Evolutionary conservation across 306 rosid genomes (phyloP).

Genomic region (Trifolium repens): DNA sequence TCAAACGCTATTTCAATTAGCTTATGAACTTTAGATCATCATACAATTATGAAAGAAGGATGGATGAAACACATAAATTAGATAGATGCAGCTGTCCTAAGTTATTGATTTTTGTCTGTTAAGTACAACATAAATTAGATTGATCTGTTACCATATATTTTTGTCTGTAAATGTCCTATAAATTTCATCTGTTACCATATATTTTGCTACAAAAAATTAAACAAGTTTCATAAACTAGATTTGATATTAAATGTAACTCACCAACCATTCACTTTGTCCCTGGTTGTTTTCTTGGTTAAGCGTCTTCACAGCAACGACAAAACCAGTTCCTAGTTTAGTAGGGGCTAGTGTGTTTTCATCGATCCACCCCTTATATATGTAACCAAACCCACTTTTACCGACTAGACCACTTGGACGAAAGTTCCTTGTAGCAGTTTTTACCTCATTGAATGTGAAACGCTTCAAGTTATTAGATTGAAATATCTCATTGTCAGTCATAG

Average conservation of each 20-base stretch:
- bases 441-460: slow-evolving; percentile 66
- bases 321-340: not conserved
- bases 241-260: slow-evolving; percentile 46
- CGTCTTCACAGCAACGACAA: slow-evolving; percentile 51
- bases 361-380: no score
- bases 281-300: slow-evolving; percentile 75
- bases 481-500: not conserved
- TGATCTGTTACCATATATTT: no score
- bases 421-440: slow-evolving; percentile 82
- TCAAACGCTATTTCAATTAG: no score
- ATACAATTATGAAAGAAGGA: no score
- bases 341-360: slow-evolving; percentile 60
- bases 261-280: slow-evolving; percentile 96
- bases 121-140: no score
- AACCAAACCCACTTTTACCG: no score
- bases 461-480: slow-evolving; percentile 72
- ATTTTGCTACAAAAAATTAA: no score
- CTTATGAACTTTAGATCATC: no score
- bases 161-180: no score
- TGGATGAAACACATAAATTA: no score
- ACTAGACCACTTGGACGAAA: slow-evolving; percentile 67
- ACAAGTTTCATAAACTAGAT: not conserved
- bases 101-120: not conserved
- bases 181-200: no score
- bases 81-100: not conserved